Evolutionary conservation across 495 filamentous ascomycete species (phyloP), one percentile per base, ranked within the genome.

Genomic region (Geoglossum glabrum): DNA sequence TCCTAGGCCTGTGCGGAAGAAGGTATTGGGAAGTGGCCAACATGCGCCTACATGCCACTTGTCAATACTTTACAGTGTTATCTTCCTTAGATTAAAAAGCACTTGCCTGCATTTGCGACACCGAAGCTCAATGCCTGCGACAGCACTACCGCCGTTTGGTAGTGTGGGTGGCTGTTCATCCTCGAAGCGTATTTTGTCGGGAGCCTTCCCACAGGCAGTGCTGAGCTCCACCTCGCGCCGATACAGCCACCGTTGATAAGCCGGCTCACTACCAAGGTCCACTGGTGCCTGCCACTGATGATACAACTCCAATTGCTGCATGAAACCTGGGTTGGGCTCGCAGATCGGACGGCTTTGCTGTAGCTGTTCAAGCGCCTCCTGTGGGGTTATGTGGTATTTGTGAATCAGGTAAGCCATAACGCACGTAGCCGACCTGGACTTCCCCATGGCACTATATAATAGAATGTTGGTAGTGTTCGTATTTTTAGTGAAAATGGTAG

Each of bases 161-260:
- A 55, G 62, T 61, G 34, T 38, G 3, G 27, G 57, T 34, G 15
- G 65, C 68, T 69, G 76, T 64, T 94, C 87, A 63, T 96, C 90
- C 67, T 89, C 83, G 63, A 97, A 96, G 23, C 82, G 76, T 23
- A 98, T 80, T 54, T 79, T 76, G 59, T 80, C 76, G 0, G 86
- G 84, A 13, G 85, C 86, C 46, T 82, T 83, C 13, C 81, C 81
- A 36, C 80, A 78, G 0, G 79, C 80, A 13, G 83, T 74, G 55
- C 83, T 85, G 38, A 82, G 76, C 61, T 90, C 79, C 0, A 95
- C 77, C 60, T 90, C 84, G 17, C 80, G 76, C 59, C 79, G 74
- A 64, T 87, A 98, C 17, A 92, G 69, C 93, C 93, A 98, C 28
- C 85, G 79, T 65, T 89, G 86, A 69, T 97, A 98, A 0, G 73